A percentile compares a stretch with the other conserved stretches of the same genome.
Evolutionary conservation across 352 stramenopile species (phyloP).

Genomic region (Globisporangium mamillatum): DNA sequence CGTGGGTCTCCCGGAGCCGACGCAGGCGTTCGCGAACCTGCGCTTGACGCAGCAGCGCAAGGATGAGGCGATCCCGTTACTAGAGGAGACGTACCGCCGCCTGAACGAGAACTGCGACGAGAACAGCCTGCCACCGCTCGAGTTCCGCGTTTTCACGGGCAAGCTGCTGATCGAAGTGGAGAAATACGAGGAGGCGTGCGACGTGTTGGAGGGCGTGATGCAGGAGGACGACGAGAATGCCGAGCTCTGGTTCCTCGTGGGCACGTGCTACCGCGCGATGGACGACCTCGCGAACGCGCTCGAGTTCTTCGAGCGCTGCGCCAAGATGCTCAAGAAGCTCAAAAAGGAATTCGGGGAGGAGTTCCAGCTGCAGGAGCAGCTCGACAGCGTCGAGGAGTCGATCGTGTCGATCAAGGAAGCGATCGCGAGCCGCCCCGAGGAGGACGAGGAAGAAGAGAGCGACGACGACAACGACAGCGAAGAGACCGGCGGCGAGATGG

Average conservation of each 20-base stretch:
- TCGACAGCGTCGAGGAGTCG: constrained; percentile 71
- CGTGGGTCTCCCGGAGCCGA: constrained; percentile 88
- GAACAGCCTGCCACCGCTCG: constrained; percentile 71
- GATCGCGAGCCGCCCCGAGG: constrained; percentile 55
- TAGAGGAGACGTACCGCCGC: constrained; percentile 90
- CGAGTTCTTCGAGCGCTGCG: constrained; percentile 86
- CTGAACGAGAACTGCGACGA: constrained; percentile 79
- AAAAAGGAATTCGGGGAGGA: constrained; percentile 68
- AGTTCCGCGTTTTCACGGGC: constrained; percentile 81
- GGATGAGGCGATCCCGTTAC: constrained; percentile 84
- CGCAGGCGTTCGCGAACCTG: constrained; percentile 94
- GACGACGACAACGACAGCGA: constrained; percentile 34
- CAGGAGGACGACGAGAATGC: constrained; percentile 89
- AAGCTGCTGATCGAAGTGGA: constrained; percentile 88
- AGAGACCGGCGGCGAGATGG: constrained; percentile 33
- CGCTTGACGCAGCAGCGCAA: constrained; percentile 92
- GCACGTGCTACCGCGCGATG: constrained; percentile 84
- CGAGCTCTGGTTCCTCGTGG: constrained; percentile 88
- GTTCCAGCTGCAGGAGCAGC: constrained; percentile 76
- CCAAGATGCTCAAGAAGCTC: constrained; percentile 74
- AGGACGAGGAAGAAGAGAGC: constrained; percentile 52
- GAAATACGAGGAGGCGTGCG: constrained; percentile 73
- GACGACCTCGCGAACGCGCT: constrained; percentile 77
- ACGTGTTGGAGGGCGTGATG: constrained; percentile 86
- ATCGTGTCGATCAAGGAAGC: constrained; percentile 49